Evolutionary conservation across 768 basidiomycete species (phyloP).

Genomic region (Auricularia auricula-judae): DNA sequence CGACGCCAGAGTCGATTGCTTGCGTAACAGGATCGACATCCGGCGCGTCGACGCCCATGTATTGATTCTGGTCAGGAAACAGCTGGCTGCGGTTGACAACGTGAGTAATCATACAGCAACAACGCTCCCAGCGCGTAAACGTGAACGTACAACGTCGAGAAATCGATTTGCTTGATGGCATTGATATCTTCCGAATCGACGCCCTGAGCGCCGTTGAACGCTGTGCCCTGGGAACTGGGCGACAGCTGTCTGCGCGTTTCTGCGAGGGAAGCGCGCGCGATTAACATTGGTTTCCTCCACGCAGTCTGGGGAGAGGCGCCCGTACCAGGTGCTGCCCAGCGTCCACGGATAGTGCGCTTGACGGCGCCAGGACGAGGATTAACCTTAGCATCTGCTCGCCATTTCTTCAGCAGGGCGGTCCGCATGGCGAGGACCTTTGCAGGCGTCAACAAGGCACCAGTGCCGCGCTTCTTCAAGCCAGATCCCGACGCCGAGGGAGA

Average conservation of each 20-base stretch:
- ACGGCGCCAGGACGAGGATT: slow-evolving; percentile 29
- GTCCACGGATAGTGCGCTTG: slow-evolving; percentile 37
- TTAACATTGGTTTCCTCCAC: background rate
- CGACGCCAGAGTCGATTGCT: slow-evolving; percentile 35
- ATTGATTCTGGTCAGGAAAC: slow-evolving; percentile 58
- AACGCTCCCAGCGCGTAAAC: background rate
- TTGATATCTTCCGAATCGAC: slow-evolving; percentile 58
- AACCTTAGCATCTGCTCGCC: slow-evolving; percentile 18
- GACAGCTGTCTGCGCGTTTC: slow-evolving; percentile 30
- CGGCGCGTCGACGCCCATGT: slow-evolving; percentile 34
- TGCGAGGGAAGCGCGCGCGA: slow-evolving; percentile 26
- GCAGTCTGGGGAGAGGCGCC: background rate
- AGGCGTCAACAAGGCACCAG: slow-evolving; percentile 31
- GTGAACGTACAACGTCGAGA: slow-evolving; percentile 32
- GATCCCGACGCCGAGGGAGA: slow-evolving; percentile 27
- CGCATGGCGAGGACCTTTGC: slow-evolving; percentile 37
- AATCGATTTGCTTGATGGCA: slow-evolving; percentile 45
- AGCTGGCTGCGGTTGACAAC: slow-evolving; percentile 25
- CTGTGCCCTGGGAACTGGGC: slow-evolving; percentile 24
- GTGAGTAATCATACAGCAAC: background rate
- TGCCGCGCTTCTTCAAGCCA: slow-evolving; percentile 22
- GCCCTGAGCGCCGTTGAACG: slow-evolving; percentile 51
- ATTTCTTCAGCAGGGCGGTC: slow-evolving; percentile 20
- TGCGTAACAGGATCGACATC: slow-evolving; percentile 41
- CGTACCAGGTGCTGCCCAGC: slow-evolving; percentile 47